Conservation (phyloP, 2,329 filamentous ascomycete genomes). For the Zasmidium cellare region DNA sequence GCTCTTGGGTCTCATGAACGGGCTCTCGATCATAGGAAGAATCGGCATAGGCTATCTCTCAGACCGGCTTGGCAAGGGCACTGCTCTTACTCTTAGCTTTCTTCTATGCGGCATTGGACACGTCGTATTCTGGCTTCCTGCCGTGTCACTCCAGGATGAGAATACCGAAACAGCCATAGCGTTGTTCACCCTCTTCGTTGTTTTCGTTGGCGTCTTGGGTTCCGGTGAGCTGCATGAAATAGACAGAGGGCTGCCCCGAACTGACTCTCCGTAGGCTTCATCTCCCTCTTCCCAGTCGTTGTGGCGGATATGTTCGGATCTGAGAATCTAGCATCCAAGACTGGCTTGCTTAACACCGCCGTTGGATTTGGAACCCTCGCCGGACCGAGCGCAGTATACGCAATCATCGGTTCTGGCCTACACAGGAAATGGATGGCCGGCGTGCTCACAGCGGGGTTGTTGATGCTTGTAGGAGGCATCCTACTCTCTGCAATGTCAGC, state of each 20-base stretch:
- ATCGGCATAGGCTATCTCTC: constrained; percentile 3
- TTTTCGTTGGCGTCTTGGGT: constrained; percentile 1
- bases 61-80: constrained; percentile 5
- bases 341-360: constrained; percentile 6
- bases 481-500: constrained; percentile 1
- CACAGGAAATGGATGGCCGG: neutral
- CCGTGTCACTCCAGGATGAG: neutral
- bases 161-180: neutral
- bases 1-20: constrained; percentile 10
- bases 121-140: constrained; percentile 6
- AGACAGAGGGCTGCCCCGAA: no score
- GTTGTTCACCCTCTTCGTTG: constrained; percentile 6
- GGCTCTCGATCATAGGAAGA: constrained; percentile 4
- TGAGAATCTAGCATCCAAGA: constrained; percentile 6
- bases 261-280: neutral
- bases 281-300: constrained; percentile 4
- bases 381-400: constrained; percentile 6
- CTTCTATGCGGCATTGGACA: constrained; percentile 5
- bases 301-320: constrained; percentile 7
- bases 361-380: constrained; percentile 7
- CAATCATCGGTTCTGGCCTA: constrained; percentile 1
- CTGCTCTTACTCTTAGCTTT: constrained; percentile 2
- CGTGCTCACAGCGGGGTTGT: constrained; percentile 2
- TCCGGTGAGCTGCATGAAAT: neutral
- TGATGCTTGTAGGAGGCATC: constrained; percentile 4